Percentiles rank a stretch among this genome's conserved stretches.
Conservation (phyloP, 306 rosid genomes). For the Cicer arietinum region DNA sequence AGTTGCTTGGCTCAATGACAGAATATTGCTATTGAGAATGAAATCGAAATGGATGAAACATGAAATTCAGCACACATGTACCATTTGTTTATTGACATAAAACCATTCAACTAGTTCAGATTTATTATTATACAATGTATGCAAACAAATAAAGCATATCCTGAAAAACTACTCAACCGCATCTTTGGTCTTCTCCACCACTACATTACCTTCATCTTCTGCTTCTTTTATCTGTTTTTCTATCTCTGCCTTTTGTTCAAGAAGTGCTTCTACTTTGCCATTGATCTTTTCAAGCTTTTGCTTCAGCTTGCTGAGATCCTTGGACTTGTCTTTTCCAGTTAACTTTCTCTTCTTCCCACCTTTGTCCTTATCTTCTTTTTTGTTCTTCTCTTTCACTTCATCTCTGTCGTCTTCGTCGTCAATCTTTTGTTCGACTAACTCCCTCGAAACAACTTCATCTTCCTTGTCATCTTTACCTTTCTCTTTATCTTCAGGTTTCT, state of each 20-base stretch:
- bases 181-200: conserved; percentile 37
- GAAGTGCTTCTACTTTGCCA: conserved; percentile 59
- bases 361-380: conserved; percentile 54
- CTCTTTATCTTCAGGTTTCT: conserved; percentile 19
- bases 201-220: conserved; percentile 44
- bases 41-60: conserved; percentile 11
- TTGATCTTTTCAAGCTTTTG: conserved; percentile 65
- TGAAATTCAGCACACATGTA: conserved; percentile 6
- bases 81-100: conserved; percentile 2
- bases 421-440: conserved; percentile 40
- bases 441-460: conserved; percentile 39
- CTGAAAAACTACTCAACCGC: conserved; percentile 25
- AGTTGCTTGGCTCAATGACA: neutral
- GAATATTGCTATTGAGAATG: neutral
- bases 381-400: conserved; percentile 37
- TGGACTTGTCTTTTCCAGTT: conserved; percentile 50
- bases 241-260: conserved; percentile 52
- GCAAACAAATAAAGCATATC: neutral
- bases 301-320: conserved; percentile 58
- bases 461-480: conserved; percentile 5
- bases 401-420: conserved; percentile 10
- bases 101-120: neutral
- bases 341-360: conserved; percentile 59
- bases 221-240: conserved; percentile 59
- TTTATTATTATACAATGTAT: neutral